Evolutionary conservation across 2,329 filamentous ascomycete species (phyloP).

Genomic region (Trichoderma sp.): DNA sequence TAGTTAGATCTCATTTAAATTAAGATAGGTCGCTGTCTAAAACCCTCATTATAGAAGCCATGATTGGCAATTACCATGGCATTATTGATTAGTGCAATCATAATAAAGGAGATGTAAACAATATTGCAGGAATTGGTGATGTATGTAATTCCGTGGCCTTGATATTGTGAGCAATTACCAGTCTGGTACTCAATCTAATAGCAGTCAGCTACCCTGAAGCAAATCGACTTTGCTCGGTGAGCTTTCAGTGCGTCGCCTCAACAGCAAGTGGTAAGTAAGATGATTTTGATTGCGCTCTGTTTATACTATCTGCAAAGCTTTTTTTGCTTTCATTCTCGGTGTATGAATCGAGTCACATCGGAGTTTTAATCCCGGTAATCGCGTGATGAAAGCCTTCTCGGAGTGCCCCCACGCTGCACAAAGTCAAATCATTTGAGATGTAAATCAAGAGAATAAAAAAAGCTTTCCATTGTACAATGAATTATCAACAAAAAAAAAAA

Average conservation of each 20-base stretch:
- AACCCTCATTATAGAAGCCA: background rate
- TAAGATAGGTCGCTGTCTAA: background rate
- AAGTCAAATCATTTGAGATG: background rate
- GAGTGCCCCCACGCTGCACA: background rate
- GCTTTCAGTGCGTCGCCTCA: too few relatives aligned
- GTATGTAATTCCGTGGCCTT: background rate
- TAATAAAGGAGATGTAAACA: background rate
- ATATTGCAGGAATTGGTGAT: background rate
- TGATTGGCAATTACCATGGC: too few relatives aligned
- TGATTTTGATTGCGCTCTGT: too few relatives aligned
- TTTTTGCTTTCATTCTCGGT: background rate
- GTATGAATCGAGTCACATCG: background rate
- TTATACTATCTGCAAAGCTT: background rate
- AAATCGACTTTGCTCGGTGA: background rate
- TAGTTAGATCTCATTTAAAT: background rate
- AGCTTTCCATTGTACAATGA: background rate
- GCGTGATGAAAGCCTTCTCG: background rate
- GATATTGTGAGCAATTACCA: background rate
- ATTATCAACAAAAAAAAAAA: too few relatives aligned
- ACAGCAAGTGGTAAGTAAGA: too few relatives aligned
- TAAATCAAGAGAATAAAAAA: background rate
- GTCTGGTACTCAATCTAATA: background rate
- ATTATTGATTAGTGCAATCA: background rate
- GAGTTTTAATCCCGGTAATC: background rate
- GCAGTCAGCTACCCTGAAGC: background rate